Evolutionary conservation across 2,329 filamentous ascomycete species (phyloP).

Genomic region (Colletotrichum sp.): DNA sequence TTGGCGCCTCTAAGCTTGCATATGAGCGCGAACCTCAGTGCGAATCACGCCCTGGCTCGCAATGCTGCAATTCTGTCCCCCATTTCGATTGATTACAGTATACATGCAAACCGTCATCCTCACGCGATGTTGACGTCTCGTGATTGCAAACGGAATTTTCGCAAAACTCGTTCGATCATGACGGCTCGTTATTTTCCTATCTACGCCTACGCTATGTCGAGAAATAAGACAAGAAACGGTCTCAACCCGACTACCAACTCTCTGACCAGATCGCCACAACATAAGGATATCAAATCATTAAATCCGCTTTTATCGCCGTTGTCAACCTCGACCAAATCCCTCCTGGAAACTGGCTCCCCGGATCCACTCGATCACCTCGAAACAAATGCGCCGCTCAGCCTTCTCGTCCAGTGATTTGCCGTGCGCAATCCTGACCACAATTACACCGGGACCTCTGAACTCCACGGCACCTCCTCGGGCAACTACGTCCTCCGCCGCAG

Average conservation of each 20-base stretch:
- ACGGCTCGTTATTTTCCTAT: neutral
- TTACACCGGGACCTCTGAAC: constrained; percentile 55
- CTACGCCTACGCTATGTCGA: constrained; percentile 20
- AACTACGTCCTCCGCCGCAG: constrained; percentile 37
- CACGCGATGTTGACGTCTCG: neutral
- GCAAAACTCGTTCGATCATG: neutral
- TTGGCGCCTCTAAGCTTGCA: neutral
- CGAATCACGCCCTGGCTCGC: neutral
- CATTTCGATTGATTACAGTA: neutral
- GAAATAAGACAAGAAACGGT: neutral
- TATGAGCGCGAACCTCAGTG: neutral
- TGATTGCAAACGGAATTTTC: neutral
- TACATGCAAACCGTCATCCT: neutral
- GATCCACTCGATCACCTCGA: constrained; percentile 88
- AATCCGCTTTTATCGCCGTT: neutral
- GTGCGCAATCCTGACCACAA: constrained; percentile 56
- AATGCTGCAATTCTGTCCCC: neutral
- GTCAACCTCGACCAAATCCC: constrained; percentile 17
- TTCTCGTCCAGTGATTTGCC: constrained; percentile 64
- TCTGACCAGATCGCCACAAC: neutral
- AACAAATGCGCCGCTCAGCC: constrained; percentile 75
- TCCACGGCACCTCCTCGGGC: constrained; percentile 56
- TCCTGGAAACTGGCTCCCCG: constrained; percentile 48
- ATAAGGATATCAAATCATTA: neutral
- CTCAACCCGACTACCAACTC: neutral